Evolutionary conservation across 2,329 filamentous ascomycete species (phyloP).

Genomic region (Trichoderma breve): DNA sequence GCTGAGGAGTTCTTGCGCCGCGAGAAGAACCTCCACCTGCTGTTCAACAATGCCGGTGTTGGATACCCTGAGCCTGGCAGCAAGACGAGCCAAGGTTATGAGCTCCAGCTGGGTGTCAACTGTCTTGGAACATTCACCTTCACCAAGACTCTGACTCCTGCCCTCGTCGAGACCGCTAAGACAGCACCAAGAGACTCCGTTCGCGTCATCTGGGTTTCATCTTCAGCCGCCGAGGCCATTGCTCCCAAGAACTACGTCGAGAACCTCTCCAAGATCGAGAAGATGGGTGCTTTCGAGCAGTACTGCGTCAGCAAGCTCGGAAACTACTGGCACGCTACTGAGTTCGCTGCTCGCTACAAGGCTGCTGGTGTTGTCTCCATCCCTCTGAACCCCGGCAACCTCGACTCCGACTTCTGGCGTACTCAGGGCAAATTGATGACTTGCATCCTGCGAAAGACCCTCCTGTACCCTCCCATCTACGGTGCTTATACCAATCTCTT

Average conservation of each 20-base stretch:
- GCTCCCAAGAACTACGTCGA: neutral
- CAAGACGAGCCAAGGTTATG: slow-evolving; percentile 27
- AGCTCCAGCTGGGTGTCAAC: slow-evolving; percentile 44
- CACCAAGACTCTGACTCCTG: slow-evolving; percentile 38
- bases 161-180: slow-evolving; percentile 34
- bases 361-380: slow-evolving; percentile 31
- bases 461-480: slow-evolving; percentile 7
- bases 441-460: slow-evolving; percentile 2
- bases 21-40: slow-evolving; percentile 34
- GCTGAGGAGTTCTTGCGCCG: slow-evolving; percentile 26
- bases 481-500: slow-evolving; percentile 19
- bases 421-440: slow-evolving; percentile 19
- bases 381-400: slow-evolving; percentile 41
- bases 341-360: slow-evolving; percentile 31
- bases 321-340: slow-evolving; percentile 33
- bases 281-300: slow-evolving; percentile 26
- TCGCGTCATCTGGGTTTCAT: slow-evolving; percentile 36
- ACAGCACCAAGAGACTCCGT: slow-evolving; percentile 29
- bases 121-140: slow-evolving; percentile 40
- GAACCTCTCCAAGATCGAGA: slow-evolving; percentile 1
- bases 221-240: slow-evolving; percentile 19
- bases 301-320: slow-evolving; percentile 32
- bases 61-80: slow-evolving; percentile 37
- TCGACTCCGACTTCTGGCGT: slow-evolving; percentile 39
- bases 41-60: slow-evolving; percentile 45